Percentiles rank a stretch among this genome's conserved stretches.
These are phyloP conservation scores for Endocalyx cinctus DNA, from an alignment of 2,329 filamentous ascomycete species.

Conservation along the genomic window DNA sequence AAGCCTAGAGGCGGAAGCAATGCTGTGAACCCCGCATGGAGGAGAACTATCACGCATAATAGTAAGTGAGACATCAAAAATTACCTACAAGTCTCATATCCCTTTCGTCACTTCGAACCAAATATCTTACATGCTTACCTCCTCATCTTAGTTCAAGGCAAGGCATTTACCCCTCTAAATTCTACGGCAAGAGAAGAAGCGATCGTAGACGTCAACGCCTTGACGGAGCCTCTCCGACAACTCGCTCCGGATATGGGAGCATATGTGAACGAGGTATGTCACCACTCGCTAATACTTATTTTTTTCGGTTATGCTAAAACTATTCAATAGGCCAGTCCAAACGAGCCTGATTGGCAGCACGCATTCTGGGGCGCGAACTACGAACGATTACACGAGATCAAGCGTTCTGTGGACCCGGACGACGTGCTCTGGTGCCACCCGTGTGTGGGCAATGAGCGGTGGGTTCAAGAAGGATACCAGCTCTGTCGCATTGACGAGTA, in stretches of 20 bases:
- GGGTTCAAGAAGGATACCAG: slow-evolving; percentile 24
- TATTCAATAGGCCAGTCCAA: slow-evolving; percentile 28
- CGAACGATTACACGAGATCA: slow-evolving; percentile 37
- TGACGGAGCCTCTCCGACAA: slow-evolving; percentile 31
- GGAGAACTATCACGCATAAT: slow-evolving; percentile 37
- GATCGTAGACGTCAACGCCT: slow-evolving; percentile 19
- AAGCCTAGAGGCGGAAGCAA: slow-evolving; percentile 40
- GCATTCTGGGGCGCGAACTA: slow-evolving; percentile 45
- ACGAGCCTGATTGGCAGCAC: slow-evolving; percentile 33
- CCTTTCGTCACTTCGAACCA: slow-evolving; percentile 5
- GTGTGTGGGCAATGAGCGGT: slow-evolving; percentile 42
- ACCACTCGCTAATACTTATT: background rate
- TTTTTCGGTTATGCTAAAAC: slow-evolving; percentile 1
- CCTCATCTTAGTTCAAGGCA: slow-evolving; percentile 19
- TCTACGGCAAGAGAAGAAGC: slow-evolving; percentile 22
- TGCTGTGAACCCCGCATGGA: slow-evolving; percentile 48
- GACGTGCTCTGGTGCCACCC: slow-evolving; percentile 46
- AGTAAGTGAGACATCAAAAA: slow-evolving; percentile 28
- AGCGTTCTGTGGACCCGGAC: slow-evolving; percentile 39
- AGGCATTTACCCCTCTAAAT: slow-evolving; percentile 28
- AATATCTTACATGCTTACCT: too few species aligned
- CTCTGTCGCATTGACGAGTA: slow-evolving; percentile 13
- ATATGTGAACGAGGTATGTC: slow-evolving; percentile 42
- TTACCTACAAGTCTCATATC: too few species aligned
- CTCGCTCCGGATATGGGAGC: slow-evolving; percentile 37